Conservation (phyloP, 176 grass and related monocot species). For the Hyparrhenia diplandra region DNA sequence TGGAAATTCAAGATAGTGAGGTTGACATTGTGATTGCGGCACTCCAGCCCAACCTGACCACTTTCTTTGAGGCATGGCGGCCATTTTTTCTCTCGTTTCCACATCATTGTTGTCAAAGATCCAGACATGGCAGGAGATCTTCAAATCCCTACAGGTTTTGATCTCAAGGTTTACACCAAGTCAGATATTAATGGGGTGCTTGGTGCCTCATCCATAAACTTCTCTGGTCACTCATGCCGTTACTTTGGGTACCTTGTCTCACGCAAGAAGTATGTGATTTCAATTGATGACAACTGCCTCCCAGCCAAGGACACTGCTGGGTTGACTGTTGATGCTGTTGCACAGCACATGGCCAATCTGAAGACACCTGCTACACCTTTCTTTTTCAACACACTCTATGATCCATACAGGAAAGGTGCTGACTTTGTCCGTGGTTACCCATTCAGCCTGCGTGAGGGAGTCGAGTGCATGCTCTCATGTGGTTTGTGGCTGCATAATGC, state of each 20-base stretch:
- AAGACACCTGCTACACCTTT: slow-evolving; percentile 76
- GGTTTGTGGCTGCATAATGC: slow-evolving; percentile 87
- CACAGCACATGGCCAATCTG: slow-evolving; percentile 78
- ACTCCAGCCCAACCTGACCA: slow-evolving; percentile 62
- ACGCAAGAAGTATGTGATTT: slow-evolving; percentile 79
- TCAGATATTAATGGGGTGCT: slow-evolving; percentile 63
- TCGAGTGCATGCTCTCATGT: slow-evolving; percentile 77
- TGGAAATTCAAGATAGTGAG: slow-evolving; percentile 70
- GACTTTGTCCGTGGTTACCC: slow-evolving; percentile 98
- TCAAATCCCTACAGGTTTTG: slow-evolving; percentile 67
- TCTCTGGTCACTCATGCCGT: slow-evolving; percentile 71
- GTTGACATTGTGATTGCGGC: slow-evolving; percentile 95
- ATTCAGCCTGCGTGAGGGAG: slow-evolving; percentile 74
- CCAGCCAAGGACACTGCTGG: slow-evolving; percentile 69
- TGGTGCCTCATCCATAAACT: slow-evolving; percentile 58
- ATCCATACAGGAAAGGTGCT: slow-evolving; percentile 71
- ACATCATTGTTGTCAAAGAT: slow-evolving; percentile 86
- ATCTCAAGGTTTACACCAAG: slow-evolving; percentile 72
- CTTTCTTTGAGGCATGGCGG: slow-evolving; percentile 84
- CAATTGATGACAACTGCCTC: slow-evolving; percentile 79
- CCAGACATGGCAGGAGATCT: slow-evolving; percentile 63
- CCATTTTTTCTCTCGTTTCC: slow-evolving; percentile 89
- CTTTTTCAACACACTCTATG: slow-evolving; percentile 91
- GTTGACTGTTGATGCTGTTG: slow-evolving; percentile 55
- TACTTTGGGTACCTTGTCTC: slow-evolving; percentile 91